Base-by-base conservation (phyloP, 495 filamentous ascomycete genomes). In the Xylaria intraflava region DNA sequence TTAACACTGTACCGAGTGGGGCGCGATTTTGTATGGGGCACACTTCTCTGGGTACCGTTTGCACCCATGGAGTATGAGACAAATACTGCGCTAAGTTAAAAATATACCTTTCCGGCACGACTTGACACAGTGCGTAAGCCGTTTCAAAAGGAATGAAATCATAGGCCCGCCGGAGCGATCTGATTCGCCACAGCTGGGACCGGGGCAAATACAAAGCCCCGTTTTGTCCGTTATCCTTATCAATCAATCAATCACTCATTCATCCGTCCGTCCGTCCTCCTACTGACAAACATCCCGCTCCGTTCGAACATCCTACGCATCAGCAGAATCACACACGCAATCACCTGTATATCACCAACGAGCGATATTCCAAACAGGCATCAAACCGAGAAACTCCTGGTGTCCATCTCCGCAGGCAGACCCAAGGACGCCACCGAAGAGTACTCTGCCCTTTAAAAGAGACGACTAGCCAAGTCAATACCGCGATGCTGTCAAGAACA, bases 101-200 rank as follows among this genome's bases (percentile, higher is more conserved):
- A n/a, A n/a, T n/a, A n/a, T n/a, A n/a, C n/a, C n/a, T n/a, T n/a
- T n/a, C n/a, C n/a, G n/a, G n/a, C n/a, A n/a, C n/a, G n/a, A n/a
- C n/a, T n/a, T n/a, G n/a, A n/a, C n/a, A n/a, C n/a, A n/a, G n/a
- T n/a, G n/a, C n/a, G n/a, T n/a, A n/a, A n/a, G n/a, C n/a, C n/a
- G n/a, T 55, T 53, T 56, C 61, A 54, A 53, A 63, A 53, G 43
- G 6, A 19, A 67, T 67, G 62, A 67, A 61, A 61, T 65, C 65
- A 65, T 62, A 51, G 51, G 44, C 24, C 26, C 40, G 46, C n/a
- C 49, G 14, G 33, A 48, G 55, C 47, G 19, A 29, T 31, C 7
- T 67, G 62, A 67, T 67, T 67, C 62, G 65, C 60, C 54, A 65
- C 47, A 50, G n/a, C n/a, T n/a, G 38, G 44, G 52, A 12, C 17